These are phyloP conservation scores for Saccharomycopsis crataegensis DNA, from an alignment of 1,139 yeast genomes.

Conservation along the genomic window DNA sequence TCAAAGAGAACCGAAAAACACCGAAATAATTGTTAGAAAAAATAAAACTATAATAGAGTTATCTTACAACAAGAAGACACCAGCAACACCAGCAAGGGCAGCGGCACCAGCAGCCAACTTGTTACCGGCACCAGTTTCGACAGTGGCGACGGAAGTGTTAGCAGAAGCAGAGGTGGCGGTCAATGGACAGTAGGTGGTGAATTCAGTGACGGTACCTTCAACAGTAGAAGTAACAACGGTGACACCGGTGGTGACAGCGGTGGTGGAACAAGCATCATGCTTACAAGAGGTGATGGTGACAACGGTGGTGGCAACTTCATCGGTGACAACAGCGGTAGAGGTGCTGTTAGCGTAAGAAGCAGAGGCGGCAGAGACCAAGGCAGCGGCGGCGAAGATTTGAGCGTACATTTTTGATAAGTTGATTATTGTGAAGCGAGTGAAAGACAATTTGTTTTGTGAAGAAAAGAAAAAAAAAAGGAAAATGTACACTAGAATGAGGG, in stretches of 20 bases:
- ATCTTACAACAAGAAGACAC: conserved; percentile 18
- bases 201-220: conserved; percentile 26
- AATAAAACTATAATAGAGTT: not conserved
- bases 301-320: conserved; percentile 20
- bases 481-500: not conserved
- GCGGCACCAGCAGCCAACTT: conserved; percentile 20
- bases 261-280: conserved; percentile 29
- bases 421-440: not conserved
- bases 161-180: conserved; percentile 16
- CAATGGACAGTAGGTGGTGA: conserved; percentile 28
- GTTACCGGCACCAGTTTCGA: conserved; percentile 19
- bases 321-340: conserved; percentile 16
- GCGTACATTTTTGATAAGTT: conserved; percentile 17
- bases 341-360: conserved; percentile 14
- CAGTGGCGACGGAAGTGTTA: conserved; percentile 20
- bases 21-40: not conserved
- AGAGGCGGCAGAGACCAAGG: conserved; percentile 21
- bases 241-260: conserved; percentile 31
- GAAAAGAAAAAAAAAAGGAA: not conserved
- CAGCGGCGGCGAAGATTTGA: conserved; percentile 11
- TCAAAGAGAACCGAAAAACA: not conserved
- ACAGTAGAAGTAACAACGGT: conserved; percentile 30
- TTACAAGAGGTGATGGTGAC: conserved; percentile 35
- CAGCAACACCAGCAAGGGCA: conserved; percentile 20
- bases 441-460: not conserved